Evolutionary conservation across 2,329 filamentous ascomycete genomes (phyloP), one percentile per base, ranked within the genome.

Genomic region (Tolypocladium pustulatum): DNA sequence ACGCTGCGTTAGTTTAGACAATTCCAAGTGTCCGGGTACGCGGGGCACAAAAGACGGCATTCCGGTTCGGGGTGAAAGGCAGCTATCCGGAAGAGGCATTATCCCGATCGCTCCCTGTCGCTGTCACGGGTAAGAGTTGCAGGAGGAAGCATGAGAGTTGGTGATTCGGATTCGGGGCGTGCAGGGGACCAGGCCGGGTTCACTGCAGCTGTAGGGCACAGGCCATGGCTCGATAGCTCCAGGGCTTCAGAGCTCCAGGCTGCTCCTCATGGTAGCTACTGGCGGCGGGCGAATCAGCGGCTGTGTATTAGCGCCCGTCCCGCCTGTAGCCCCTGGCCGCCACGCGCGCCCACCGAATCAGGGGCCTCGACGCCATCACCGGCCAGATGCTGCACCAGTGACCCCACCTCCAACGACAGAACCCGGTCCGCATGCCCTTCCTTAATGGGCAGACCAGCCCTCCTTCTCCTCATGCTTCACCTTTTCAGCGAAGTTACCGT

Each of bases 221-320:
- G 40, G 8, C 41, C 41, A 22, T 34, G 32, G 12, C 13, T n/a
- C 25, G 25, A 25, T 10, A 7, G 46, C 27, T 32, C 46, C 46
- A n/a, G 27, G 25, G 6, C 15, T 3, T 2, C 6, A 4, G 49
- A 3, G 25, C 43, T n/a, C n/a, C n/a, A n/a, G n/a, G n/a, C 15
- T 22, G 40, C 40, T 22, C 9, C 40, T n/a, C 40, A 22, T 9
- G 37, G 32, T 32, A 36, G 34, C 30, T 30, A 36, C n/a, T 12
- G 34, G 43, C 17, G 15, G 7, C 8, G n/a, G 34, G 54, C 65
- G 59, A 66, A 66, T 66, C 61, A 65, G 41, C 49, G 40, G 55
- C 32, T 38, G 17, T 6, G 36, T 36, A 38, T 64, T 65, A 58
- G 60, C 64, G 65, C 65, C 64, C 60, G 59, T 57, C 54, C 55